phyloP scores from a whole-genome alignment of 176 grass and related monocot genomes.

The Alopecurus myosuroides region DNA sequence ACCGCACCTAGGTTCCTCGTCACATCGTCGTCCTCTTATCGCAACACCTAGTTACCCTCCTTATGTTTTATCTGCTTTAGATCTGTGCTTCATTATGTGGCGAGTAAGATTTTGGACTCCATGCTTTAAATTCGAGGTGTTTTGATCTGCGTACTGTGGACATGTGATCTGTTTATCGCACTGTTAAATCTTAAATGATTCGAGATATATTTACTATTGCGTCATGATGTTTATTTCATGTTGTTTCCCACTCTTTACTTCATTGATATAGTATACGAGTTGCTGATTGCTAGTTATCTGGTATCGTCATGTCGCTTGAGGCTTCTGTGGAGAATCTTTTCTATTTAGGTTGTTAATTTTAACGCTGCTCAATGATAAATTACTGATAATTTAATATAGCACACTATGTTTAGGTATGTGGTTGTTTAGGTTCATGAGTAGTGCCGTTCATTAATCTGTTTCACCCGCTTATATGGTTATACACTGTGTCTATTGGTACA shows the following conservation, averaged over 20 bases:
- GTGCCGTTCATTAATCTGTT: too few relatives aligned
- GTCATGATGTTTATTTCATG: not conserved
- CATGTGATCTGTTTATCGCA: constrained; percentile 24
- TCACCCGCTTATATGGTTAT: too few relatives aligned
- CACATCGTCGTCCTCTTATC: not conserved
- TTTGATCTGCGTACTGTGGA: constrained; percentile 26
- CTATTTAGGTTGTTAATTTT: not conserved
- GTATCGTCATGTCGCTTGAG: not conserved
- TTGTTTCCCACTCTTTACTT: not conserved
- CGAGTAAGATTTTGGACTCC: constrained; percentile 31
- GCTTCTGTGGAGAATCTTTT: not conserved
- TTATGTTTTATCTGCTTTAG: constrained; percentile 12
- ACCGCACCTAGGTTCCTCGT: constrained; percentile 24
- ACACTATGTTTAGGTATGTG: not conserved
- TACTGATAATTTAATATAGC: not conserved
- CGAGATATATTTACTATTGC: not conserved
- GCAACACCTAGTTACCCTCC: not conserved
- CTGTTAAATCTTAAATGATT: constrained; percentile 19
- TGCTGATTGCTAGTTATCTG: not conserved
- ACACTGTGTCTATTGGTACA: too few relatives aligned
- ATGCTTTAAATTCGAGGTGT: not conserved
- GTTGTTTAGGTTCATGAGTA: too few relatives aligned
- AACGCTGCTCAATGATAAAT: not conserved
- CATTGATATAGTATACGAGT: not conserved
- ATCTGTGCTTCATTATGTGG: constrained; percentile 16